Base-by-base conservation (phyloP, 306 rosid species). In the Vigna mungo region DNA sequence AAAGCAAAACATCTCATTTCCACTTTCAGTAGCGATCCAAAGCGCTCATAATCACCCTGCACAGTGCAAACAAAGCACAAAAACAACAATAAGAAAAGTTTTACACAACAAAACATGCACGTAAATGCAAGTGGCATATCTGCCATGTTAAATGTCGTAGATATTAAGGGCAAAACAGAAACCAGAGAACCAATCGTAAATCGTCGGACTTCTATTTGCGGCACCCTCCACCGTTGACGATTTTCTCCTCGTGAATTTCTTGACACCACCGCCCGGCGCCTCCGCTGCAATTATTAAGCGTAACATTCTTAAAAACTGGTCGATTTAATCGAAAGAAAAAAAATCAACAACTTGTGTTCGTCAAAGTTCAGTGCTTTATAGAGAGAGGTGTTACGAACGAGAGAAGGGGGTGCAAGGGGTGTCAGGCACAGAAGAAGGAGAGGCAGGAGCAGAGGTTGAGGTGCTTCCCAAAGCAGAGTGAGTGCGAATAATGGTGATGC, bases 1-100 rank as follows among this genome's bases (percentile, higher is more conserved):
- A 6, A 49, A 21, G 47, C 51, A 25, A 80, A 84, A 52, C 74
- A 72, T 79, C 9, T 84, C 65, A 13, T 74, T 68, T 77, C 78
- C 68, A 80, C 85, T 72, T 70, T 93, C 91, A 88, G 59, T 87
- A 87, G 56, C 92, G 92, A 87, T 94, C 97, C 82, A 87, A 72
- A 70, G 89, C 89, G 74, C 84, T 89, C 86, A 76, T 59, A 61
- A 90, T 85, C 62, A 92, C 82, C 98, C 98, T 94, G 89, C 69
- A 86, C 84, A 43, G 48, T 43, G 86, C 68, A 89, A 84, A 77
- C 68, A 89, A 84, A 77, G 32, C 55, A 65, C 20, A 14, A 9
- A 51, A 34, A 37, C 49, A 51, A 23, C 2, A 73, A 46, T 6
- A 53, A 17, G 4, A 66, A 55, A 71, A 53, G 12, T 68, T 55